Evolutionary conservation across 345 rosid species (phyloP).

Genomic region (Aegle marmelos): DNA sequence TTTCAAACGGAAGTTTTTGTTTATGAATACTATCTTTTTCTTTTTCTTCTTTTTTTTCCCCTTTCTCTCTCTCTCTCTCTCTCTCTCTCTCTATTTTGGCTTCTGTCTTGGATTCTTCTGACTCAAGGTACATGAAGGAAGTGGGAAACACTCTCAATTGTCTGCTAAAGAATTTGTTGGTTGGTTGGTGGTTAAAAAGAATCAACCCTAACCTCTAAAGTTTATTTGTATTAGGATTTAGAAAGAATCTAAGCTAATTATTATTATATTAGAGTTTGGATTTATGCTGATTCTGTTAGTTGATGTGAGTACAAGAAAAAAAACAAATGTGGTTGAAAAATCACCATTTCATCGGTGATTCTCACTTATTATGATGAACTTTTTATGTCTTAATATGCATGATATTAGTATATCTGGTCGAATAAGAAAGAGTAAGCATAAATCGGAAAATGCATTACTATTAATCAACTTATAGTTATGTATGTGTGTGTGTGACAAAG

Average conservation of each 20-base stretch:
- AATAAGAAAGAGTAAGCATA: no score
- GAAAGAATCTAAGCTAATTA: not conserved
- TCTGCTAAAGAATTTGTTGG: conserved; percentile 20
- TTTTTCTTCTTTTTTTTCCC: no score
- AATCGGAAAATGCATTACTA: no score
- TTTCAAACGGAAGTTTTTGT: not conserved
- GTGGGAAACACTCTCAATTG: conserved; percentile 44
- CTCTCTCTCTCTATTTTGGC: not conserved
- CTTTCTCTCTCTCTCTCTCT: no score
- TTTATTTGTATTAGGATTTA: not conserved
- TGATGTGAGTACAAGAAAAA: no score
- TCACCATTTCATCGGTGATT: not conserved
- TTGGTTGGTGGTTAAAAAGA: not conserved
- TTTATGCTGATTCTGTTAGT: not conserved
- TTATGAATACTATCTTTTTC: not conserved
- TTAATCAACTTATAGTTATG: no score
- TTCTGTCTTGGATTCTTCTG: conserved; percentile 33
- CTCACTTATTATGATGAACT: not conserved
- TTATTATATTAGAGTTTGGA: not conserved
- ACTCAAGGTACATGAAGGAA: conserved; percentile 23
- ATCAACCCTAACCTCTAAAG: conserved; percentile 10
- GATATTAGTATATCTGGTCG: no score
- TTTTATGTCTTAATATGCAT: no score
- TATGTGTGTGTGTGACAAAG: no score
- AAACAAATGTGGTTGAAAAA: no score